These are phyloP conservation scores for Penicillium salamii DNA, from an alignment of 495 filamentous ascomycete genomes.

Conservation along the genomic window DNA sequence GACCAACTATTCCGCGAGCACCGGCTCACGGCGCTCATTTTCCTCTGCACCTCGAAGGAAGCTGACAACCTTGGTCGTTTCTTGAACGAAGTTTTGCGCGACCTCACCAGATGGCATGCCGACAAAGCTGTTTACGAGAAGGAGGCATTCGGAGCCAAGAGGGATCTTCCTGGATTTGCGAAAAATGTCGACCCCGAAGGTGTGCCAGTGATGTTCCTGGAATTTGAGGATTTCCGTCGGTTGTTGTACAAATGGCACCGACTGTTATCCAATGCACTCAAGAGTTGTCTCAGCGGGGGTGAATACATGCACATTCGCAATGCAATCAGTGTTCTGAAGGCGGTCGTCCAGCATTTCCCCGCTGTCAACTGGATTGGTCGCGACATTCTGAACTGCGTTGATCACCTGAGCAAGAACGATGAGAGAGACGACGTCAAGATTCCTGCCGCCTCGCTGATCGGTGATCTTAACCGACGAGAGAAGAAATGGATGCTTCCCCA, in stretches of 20 bases:
- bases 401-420: constrained; percentile 62
- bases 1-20: constrained; percentile 82
- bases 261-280: constrained; percentile 68
- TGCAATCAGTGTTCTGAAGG: constrained; percentile 86
- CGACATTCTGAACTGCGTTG: constrained; percentile 64
- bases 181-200: constrained; percentile 59
- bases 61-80: constrained; percentile 89
- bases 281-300: constrained; percentile 68
- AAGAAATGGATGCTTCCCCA: constrained; percentile 84
- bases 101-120: constrained; percentile 80
- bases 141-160: constrained; percentile 65
- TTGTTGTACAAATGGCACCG: constrained; percentile 89
- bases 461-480: constrained; percentile 74
- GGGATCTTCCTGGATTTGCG: constrained; percentile 67
- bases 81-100: constrained; percentile 72
- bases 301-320: constrained; percentile 99
- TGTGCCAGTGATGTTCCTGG: constrained; percentile 63
- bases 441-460: constrained; percentile 78
- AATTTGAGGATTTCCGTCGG: constrained; percentile 82
- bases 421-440: constrained; percentile 86
- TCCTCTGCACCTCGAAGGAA: constrained; percentile 82
- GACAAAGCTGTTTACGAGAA: constrained; percentile 74
- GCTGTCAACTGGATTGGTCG: constrained; percentile 83
- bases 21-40: constrained; percentile 74
- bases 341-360: constrained; percentile 75